phyloP scores from a whole-genome alignment of 257 asterid genomes.

The Jaltomata sinuosa region DNA sequence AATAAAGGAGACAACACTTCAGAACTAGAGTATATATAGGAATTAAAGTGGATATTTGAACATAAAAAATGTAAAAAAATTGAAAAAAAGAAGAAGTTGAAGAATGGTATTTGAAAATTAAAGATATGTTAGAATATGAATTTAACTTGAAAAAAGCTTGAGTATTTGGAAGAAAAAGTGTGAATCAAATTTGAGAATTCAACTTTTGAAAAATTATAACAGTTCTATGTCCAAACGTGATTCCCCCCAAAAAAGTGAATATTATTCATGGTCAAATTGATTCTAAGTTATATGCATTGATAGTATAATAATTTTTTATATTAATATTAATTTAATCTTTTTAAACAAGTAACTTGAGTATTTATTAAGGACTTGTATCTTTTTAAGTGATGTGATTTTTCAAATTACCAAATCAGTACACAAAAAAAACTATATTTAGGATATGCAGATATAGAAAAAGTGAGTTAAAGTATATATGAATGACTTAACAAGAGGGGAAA shows the following conservation, averaged over 20 bases:
- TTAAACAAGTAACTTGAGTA: not conserved
- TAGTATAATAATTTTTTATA: not conserved
- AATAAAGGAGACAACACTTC: not conserved
- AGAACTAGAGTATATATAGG: no score
- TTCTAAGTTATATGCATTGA: not conserved
- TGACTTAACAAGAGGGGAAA: not conserved
- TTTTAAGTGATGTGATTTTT: not conserved
- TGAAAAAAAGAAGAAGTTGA: no score
- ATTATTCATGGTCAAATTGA: no score
- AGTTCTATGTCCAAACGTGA: not conserved
- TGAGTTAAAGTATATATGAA: slow-evolving; percentile 4
- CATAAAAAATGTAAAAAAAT: not conserved
- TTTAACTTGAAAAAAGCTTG: no score
- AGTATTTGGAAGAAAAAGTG: no score
- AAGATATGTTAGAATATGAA: no score
- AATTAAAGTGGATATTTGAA: no score
- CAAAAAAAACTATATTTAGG: not conserved
- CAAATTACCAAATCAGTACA: not conserved
- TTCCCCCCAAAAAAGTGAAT: no score
- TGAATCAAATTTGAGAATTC: no score
- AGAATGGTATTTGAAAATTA: no score
- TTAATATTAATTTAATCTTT: not conserved
- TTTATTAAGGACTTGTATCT: not conserved
- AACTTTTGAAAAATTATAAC: not conserved
- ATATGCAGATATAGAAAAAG: not conserved